phyloP scores from a whole-genome alignment of 306 rosid species.

The Abrus precatorius region DNA sequence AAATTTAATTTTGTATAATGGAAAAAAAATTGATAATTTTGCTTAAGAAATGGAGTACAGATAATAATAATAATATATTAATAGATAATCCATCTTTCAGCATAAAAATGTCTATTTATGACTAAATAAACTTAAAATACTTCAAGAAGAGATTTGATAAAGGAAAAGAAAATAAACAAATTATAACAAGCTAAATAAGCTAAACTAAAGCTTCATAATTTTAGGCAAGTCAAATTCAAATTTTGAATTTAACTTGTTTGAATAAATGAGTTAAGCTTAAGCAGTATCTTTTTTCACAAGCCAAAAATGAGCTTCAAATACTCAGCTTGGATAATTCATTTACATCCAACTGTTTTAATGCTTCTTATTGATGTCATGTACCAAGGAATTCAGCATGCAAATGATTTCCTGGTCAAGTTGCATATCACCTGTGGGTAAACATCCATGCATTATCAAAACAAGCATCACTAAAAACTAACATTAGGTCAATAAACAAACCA shows the following conservation, averaged over 20 bases:
- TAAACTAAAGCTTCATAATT: not conserved
- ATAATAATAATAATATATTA: no score
- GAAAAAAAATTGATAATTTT: no score
- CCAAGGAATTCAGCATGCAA: not conserved
- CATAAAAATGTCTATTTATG: not conserved
- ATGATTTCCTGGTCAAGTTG: slow-evolving; percentile 15
- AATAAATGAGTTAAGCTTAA: not conserved
- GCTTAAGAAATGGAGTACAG: no score
- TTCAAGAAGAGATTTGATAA: not conserved
- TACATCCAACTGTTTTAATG: not conserved
- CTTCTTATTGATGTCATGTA: not conserved
- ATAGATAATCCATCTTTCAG: not conserved
- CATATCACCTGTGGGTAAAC: not conserved
- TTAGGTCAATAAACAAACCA: slow-evolving; percentile 5
- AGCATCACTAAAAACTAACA: not conserved
- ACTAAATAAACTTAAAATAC: no score
- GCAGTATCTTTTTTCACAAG: not conserved
- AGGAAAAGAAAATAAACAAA: not conserved
- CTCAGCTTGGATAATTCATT: not conserved
- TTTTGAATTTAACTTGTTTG: not conserved
- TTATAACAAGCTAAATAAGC: not conserved
- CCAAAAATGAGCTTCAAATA: not conserved
- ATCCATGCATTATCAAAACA: not conserved
- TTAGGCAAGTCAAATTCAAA: not conserved
- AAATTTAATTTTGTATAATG: no score